phyloP scores from a whole-genome alignment of 768 basidiomycete genomes.

The Melanogaster broomeanus region DNA sequence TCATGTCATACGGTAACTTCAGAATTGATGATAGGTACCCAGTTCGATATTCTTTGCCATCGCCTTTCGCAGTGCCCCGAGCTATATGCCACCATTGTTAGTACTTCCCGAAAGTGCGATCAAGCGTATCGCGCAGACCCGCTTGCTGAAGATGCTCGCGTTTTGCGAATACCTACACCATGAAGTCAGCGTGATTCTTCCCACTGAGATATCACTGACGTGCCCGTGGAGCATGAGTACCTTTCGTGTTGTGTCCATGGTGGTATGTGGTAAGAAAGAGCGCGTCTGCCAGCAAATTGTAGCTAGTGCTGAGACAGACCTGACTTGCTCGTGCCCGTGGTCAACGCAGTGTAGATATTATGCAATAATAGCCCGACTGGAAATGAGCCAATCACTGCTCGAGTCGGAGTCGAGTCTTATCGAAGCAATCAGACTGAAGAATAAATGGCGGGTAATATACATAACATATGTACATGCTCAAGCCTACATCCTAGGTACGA shows the following conservation, averaged over 20 bases:
- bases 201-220: conserved; percentile 10
- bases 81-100: conserved; percentile 36
- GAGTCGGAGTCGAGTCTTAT: no score
- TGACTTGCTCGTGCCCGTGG: no score
- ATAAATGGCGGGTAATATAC: no score
- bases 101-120: background rate
- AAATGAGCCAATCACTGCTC: no score
- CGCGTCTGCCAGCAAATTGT: no score
- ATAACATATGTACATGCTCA: no score
- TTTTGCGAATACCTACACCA: conserved; percentile 68
- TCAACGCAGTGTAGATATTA: no score
- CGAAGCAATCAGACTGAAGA: no score
- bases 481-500: no score
- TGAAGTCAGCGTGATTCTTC: conserved; percentile 1
- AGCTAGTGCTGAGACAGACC: no score
- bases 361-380: no score
- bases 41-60: conserved; percentile 66
- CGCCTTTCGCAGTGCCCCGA: conserved; percentile 73
- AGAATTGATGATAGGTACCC: conserved; percentile 38
- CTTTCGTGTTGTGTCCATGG: conserved; percentile 31
- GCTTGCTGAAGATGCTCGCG: conserved; percentile 67
- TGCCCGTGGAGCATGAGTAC: conserved; percentile 51
- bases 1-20: background rate
- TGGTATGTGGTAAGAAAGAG: no score
- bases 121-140: conserved; percentile 44